phyloP scores from a whole-genome alignment of 2,329 filamentous ascomycete species.

The Elsinoe ampelina region DNA sequence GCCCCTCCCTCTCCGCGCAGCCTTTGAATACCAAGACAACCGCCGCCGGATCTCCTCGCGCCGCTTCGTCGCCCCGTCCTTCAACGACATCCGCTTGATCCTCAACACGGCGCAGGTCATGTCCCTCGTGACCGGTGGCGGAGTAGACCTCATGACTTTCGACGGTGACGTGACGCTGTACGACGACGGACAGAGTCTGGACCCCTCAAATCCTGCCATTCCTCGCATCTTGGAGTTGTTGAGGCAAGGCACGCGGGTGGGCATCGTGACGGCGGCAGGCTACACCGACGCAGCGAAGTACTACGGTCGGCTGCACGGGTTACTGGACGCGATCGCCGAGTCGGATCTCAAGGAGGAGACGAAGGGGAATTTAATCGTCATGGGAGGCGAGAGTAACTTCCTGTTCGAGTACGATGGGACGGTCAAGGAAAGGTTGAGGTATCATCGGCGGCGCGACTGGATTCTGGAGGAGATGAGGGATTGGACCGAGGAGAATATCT shows the following conservation, averaged over 20 bases:
- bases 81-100: slow-evolving; percentile 89
- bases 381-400: slow-evolving; percentile 95
- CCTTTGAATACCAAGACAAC: slow-evolving; percentile 82
- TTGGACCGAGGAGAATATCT: slow-evolving; percentile 71
- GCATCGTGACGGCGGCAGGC: slow-evolving; percentile 92
- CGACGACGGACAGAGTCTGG: slow-evolving; percentile 66
- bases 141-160: slow-evolving; percentile 81
- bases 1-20: slow-evolving; percentile 71
- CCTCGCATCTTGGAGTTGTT: slow-evolving; percentile 60
- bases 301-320: slow-evolving; percentile 74
- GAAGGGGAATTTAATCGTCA: slow-evolving; percentile 74
- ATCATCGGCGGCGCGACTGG: slow-evolving; percentile 58
- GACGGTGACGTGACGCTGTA: slow-evolving; percentile 97
- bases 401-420: slow-evolving; percentile 68
- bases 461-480: slow-evolving; percentile 66
- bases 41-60: slow-evolving; percentile 80
- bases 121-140: slow-evolving; percentile 66
- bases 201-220: slow-evolving; percentile 68
- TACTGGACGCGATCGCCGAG: slow-evolving; percentile 68
- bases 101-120: slow-evolving; percentile 93
- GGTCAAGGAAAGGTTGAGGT: slow-evolving; percentile 57
- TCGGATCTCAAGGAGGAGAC: slow-evolving; percentile 55
- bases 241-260: slow-evolving; percentile 68
- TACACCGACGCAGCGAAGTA: slow-evolving; percentile 84
- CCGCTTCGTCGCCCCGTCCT: slow-evolving; percentile 88